phyloP scores from a whole-genome alignment of 192 early-diverging fungal genomes.

The Phycomyces nitens region DNA sequence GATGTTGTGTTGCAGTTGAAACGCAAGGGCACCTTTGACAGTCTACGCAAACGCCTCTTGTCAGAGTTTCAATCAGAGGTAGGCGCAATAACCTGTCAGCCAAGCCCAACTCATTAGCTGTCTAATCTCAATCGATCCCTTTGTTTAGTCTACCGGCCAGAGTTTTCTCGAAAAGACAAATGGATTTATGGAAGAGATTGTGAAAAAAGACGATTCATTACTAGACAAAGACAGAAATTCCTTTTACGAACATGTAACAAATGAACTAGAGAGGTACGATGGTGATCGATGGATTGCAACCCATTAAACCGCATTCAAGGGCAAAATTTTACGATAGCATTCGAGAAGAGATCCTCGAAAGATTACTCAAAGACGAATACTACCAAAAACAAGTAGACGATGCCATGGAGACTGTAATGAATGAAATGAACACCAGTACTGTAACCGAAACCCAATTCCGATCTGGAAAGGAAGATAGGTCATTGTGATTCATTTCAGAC shows the following conservation, averaged over 20 bases:
- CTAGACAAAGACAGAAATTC: conserved; percentile 11
- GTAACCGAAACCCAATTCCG: background rate
- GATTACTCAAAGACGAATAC: conserved; percentile 9
- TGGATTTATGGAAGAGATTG: conserved; percentile 15
- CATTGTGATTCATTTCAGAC: too few species aligned
- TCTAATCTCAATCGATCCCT: background rate
- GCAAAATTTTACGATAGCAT: conserved; percentile 14
- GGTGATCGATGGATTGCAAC: background rate
- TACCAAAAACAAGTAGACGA: conserved; percentile 17
- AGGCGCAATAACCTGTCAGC: background rate
- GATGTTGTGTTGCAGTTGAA: conserved; percentile 27
- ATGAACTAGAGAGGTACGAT: conserved; percentile 17
- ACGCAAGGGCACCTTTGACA: conserved; percentile 28
- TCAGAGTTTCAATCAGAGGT: conserved; percentile 23
- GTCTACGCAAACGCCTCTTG: conserved; percentile 18
- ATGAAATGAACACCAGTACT: background rate
- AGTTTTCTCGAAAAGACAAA: conserved; percentile 10
- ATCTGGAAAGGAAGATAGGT: too few species aligned
- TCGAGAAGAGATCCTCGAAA: conserved; percentile 6
- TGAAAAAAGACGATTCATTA: conserved; percentile 9
- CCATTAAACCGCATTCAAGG: background rate
- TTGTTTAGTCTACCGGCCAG: conserved; percentile 7
- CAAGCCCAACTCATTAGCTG: background rate
- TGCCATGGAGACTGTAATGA: conserved; percentile 7
- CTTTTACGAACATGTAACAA: conserved; percentile 7